Conservation (phyloP, 1,139 yeast genomes). For the Suhomyces choctaworum region DNA sequence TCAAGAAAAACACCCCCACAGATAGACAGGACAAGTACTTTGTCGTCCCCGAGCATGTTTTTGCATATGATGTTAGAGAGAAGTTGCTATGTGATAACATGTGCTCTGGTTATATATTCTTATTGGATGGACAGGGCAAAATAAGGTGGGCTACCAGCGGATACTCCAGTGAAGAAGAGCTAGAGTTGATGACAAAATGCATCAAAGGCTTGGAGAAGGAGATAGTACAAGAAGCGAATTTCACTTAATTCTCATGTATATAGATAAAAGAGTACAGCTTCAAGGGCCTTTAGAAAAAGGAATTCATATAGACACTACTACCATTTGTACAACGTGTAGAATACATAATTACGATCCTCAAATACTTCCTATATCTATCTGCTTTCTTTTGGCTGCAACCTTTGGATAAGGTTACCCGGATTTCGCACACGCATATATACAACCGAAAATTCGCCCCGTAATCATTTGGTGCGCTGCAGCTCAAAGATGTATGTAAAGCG, state of each 20-base stretch:
- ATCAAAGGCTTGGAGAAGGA: conserved; percentile 53
- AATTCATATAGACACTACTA: no score
- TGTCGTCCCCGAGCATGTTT: conserved; percentile 59
- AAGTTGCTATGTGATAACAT: conserved; percentile 68
- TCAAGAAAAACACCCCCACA: conserved; percentile 45
- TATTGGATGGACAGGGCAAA: conserved; percentile 70
- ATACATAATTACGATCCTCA: no score
- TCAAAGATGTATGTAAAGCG: conserved; percentile 1
- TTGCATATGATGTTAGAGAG: conserved; percentile 60
- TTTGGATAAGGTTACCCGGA: conserved; percentile 9
- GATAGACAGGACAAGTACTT: conserved; percentile 62
- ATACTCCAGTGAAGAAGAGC: conserved; percentile 64
- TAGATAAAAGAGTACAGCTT: conserved; percentile 1
- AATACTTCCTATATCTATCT: no score
- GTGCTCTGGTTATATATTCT: conserved; percentile 80
- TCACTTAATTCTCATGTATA: conserved; percentile 3
- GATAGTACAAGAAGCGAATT: conserved; percentile 8
- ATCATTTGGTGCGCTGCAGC: no score
- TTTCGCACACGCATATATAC: not conserved
- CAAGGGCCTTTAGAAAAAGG: no score
- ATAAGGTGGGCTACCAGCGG: conserved; percentile 96
- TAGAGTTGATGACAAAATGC: conserved; percentile 63
- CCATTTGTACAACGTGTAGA: no score
- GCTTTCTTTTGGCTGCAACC: no score
- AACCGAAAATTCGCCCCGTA: not conserved